phyloP scores from a whole-genome alignment of 2,329 filamentous ascomycete species.

The Salinomyces thailandicus region DNA sequence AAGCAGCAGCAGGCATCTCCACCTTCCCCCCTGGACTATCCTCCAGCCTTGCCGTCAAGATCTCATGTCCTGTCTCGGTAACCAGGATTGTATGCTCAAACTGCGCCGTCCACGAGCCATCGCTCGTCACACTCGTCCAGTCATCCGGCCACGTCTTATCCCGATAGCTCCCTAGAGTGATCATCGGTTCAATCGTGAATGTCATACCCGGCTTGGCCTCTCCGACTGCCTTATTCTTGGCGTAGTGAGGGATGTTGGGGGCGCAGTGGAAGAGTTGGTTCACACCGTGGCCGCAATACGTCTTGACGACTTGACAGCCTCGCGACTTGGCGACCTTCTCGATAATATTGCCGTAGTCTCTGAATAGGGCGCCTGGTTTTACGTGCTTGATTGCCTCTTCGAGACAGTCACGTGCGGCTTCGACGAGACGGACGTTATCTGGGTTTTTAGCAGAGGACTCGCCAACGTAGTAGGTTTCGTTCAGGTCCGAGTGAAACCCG shows the following conservation, averaged over 20 bases:
- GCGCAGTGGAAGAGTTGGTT: slow-evolving; percentile 88
- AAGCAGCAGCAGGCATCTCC: slow-evolving; percentile 12
- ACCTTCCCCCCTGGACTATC: slow-evolving; percentile 61
- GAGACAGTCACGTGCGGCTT: slow-evolving; percentile 78
- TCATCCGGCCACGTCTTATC: slow-evolving; percentile 98
- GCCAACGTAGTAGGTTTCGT: slow-evolving; percentile 98
- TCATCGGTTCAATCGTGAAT: slow-evolving; percentile 99
- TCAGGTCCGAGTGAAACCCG: slow-evolving; percentile 91
- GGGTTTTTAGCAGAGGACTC: slow-evolving; percentile 74
- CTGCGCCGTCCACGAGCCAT: slow-evolving; percentile 83
- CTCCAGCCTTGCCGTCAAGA: slow-evolving; percentile 62
- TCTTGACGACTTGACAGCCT: slow-evolving; percentile 83
- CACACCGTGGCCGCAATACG: slow-evolving; percentile 93
- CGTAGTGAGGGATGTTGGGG: slow-evolving; percentile 93
- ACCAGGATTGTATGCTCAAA: slow-evolving; percentile 84
- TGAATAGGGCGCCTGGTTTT: slow-evolving; percentile 85
- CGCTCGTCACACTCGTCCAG: slow-evolving; percentile 91
- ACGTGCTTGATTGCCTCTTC: slow-evolving; percentile 85
- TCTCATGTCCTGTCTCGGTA: slow-evolving; percentile 70
- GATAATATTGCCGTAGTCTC: slow-evolving; percentile 87
- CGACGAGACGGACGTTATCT: slow-evolving; percentile 80
- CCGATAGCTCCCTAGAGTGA: slow-evolving; percentile 77
- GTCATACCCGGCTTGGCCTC: slow-evolving; percentile 94
- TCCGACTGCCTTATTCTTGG: slow-evolving; percentile 94
- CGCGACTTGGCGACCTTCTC: slow-evolving; percentile 85